Evolutionary conservation across 768 basidiomycete genomes (phyloP).

Genomic region (Suillus americanus): DNA sequence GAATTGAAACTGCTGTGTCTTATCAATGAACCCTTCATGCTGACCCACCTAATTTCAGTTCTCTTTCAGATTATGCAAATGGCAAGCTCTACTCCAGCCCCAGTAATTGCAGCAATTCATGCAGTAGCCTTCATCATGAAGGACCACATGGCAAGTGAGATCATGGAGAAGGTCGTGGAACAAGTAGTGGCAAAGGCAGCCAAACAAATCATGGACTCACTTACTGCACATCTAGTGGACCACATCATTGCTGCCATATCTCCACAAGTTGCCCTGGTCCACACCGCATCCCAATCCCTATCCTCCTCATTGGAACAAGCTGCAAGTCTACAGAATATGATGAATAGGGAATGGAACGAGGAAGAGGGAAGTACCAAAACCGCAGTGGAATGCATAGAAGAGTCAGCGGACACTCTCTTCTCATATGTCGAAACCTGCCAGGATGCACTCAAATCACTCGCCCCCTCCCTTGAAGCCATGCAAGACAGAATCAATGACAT

Average conservation of each 20-base stretch:
- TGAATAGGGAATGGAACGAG: background rate
- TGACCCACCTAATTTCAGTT: background rate
- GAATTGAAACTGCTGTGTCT: background rate
- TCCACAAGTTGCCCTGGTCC: background rate
- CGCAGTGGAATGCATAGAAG: background rate
- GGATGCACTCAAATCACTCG: rapidly evolving
- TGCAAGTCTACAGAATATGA: background rate
- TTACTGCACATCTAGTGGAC: background rate
- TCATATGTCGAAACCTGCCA: background rate
- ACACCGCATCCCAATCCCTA: background rate
- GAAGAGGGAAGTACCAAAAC: background rate
- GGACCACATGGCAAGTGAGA: background rate
- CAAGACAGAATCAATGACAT: background rate
- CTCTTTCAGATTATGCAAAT: conserved; percentile 2
- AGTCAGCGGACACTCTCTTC: background rate
- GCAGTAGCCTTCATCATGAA: conserved; percentile 2
- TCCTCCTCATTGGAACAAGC: background rate
- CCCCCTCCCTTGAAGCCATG: background rate
- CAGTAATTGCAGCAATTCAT: background rate
- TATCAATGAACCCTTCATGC: background rate
- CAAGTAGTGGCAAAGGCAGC: background rate
- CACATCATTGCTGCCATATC: background rate
- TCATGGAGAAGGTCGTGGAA: background rate
- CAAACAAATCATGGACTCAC: no score
- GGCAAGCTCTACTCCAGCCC: background rate